phyloP scores from a whole-genome alignment of 805 yeast species.

The Pichia rugopelliculosa region DNA sequence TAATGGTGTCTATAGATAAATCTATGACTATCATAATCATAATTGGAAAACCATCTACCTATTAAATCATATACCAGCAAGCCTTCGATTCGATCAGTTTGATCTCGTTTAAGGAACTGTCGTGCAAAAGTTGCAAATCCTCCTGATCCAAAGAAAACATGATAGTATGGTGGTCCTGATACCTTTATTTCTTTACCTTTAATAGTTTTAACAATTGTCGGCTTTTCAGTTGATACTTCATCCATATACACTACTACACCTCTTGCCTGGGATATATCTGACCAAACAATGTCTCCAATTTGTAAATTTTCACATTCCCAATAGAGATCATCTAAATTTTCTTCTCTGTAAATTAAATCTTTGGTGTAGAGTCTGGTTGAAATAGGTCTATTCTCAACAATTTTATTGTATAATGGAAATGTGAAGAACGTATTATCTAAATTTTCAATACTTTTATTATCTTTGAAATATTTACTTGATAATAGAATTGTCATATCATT shows the following conservation, averaged over 20 bases:
- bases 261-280: conserved; percentile 7
- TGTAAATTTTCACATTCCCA: conserved; percentile 4
- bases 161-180: conserved; percentile 2
- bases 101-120: conserved; percentile 5
- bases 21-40: conserved; percentile 5
- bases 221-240: background rate
- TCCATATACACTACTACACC: conserved; percentile 4
- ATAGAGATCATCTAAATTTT: background rate
- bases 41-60: conserved; percentile 8
- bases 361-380: background rate
- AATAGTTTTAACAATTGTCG: background rate
- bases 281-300: conserved; percentile 10
- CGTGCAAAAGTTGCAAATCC: conserved; percentile 8
- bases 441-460: background rate
- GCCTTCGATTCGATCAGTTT: conserved; percentile 6
- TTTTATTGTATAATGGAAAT: background rate
- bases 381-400: background rate
- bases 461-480: background rate
- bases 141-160: conserved; percentile 7
- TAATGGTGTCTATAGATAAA: conserved; percentile 3
- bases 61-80: conserved; percentile 7
- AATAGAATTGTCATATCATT: background rate
- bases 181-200: background rate
- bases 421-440: background rate
- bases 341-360: background rate